A percentile compares a stretch with the other conserved stretches of the same genome.
Evolutionary conservation across 805 yeast genomes (phyloP).

Genomic region (Teunomyces gatunensis): DNA sequence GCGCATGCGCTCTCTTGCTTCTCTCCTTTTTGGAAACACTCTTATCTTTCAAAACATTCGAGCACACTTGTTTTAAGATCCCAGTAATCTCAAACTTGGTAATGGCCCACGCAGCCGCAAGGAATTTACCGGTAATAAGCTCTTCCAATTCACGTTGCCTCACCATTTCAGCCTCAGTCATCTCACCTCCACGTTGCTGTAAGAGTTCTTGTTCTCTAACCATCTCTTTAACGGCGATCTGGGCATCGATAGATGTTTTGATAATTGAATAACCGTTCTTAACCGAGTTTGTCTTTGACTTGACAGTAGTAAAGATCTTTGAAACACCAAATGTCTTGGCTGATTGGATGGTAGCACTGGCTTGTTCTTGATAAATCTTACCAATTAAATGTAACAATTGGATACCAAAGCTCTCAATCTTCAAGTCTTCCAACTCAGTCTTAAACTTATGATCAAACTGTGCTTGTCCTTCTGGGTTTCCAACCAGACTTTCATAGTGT

Average conservation of each 20-base stretch:
- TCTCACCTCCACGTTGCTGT: constrained; percentile 25
- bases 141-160: constrained; percentile 72
- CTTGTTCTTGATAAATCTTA: constrained; percentile 69
- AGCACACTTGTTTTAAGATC: constrained; percentile 74
- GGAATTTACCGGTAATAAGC: constrained; percentile 78
- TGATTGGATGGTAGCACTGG: constrained; percentile 68
- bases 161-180: constrained; percentile 34
- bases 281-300: constrained; percentile 79
- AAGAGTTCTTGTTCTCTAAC: constrained; percentile 61
- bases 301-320: constrained; percentile 74
- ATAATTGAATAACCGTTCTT: constrained; percentile 82
- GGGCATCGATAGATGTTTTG: constrained; percentile 86
- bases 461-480: constrained; percentile 57
- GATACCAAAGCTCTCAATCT: constrained; percentile 93
- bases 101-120: constrained; percentile 95
- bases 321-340: constrained; percentile 84
- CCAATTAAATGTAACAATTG: constrained; percentile 86
- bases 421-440: constrained; percentile 72
- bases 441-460: constrained; percentile 53
- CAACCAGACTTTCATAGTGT: constrained; percentile 54
- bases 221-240: constrained; percentile 65
- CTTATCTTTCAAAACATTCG: constrained; percentile 53
- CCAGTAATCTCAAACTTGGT: constrained; percentile 86
- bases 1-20: constrained; percentile 73
- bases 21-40: constrained; percentile 58